Conservation (phyloP, 257 asterid genomes). For the Forsythia viridissima region DNA sequence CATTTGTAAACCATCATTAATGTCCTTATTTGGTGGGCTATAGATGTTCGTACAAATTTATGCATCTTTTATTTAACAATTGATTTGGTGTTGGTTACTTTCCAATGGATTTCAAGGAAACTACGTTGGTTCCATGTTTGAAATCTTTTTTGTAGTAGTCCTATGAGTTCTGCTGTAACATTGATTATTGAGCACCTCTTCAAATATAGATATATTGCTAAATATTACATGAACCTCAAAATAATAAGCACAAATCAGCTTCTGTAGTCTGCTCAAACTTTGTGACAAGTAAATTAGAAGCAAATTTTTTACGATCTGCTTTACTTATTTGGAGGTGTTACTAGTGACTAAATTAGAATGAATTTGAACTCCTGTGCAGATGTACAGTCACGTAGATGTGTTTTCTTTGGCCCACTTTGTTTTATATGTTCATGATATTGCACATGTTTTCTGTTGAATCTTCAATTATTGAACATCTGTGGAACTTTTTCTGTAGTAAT, state of each 20-base stretch:
- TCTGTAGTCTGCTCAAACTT: background rate
- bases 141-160: background rate
- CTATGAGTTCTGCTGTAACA: background rate
- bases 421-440: background rate
- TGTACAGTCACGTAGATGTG: background rate
- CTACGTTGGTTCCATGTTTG: background rate
- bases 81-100: background rate
- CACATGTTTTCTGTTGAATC: conserved; percentile 2
- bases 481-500: background rate
- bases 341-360: background rate
- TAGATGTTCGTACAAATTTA: background rate
- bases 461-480: background rate
- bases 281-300: background rate
- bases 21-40: background rate
- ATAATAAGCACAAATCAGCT: background rate
- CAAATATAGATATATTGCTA: background rate
- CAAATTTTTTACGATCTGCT: background rate
- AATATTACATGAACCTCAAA: background rate
- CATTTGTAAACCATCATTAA: background rate
- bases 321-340: background rate
- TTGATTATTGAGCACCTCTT: background rate
- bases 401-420: background rate
- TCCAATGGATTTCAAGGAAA: background rate
- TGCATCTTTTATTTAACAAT: background rate
- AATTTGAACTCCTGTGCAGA: background rate